A percentile compares a stretch with the other conserved stretches of the same genome.
Evolutionary conservation across 441 rosid species (phyloP).

Genomic region (Croton laevigatus): DNA sequence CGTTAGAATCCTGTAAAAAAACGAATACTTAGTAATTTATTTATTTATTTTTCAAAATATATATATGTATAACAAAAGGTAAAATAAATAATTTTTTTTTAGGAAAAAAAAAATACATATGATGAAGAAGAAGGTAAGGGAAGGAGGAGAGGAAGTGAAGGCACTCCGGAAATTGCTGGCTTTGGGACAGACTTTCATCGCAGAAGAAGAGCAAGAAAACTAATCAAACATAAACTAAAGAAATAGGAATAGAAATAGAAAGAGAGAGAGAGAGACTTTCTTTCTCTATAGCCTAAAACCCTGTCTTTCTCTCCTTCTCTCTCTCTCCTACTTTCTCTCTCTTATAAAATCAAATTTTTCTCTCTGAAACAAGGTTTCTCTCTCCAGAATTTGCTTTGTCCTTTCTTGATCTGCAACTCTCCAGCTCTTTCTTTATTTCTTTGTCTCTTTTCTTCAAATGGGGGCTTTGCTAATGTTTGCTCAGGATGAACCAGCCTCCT

Average conservation of each 20-base stretch:
- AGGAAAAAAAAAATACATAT: not conserved
- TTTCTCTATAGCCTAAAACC: conserved; percentile 18
- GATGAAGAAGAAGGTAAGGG: not conserved
- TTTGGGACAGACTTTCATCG: conserved; percentile 30
- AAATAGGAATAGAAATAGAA: conserved; percentile 13
- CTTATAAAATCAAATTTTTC: conserved; percentile 3
- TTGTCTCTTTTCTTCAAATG: conserved; percentile 26
- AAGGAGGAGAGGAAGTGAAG: conserved; percentile 31
- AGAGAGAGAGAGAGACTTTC: conserved; percentile 17
- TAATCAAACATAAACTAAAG: too few species aligned
- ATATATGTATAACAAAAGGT: not conserved
- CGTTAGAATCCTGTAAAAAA: not conserved
- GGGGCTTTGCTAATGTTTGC: conserved; percentile 20
- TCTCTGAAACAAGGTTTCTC: conserved; percentile 14
- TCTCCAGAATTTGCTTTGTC: not conserved
- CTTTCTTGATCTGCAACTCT: conserved; percentile 46
- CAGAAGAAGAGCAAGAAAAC: not conserved
- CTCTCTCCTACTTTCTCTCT: conserved; percentile 16
- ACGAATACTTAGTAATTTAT: not conserved
- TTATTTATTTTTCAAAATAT: not conserved
- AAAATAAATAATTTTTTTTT: not conserved
- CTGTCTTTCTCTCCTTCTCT: conserved; percentile 20
- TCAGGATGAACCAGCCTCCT: conserved; percentile 29
- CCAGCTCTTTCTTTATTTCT: conserved; percentile 31
- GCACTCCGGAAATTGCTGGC: conserved; percentile 43